phyloP scores from a whole-genome alignment of 2,329 filamentous ascomycete species.

The Ramichloridium luteum region DNA sequence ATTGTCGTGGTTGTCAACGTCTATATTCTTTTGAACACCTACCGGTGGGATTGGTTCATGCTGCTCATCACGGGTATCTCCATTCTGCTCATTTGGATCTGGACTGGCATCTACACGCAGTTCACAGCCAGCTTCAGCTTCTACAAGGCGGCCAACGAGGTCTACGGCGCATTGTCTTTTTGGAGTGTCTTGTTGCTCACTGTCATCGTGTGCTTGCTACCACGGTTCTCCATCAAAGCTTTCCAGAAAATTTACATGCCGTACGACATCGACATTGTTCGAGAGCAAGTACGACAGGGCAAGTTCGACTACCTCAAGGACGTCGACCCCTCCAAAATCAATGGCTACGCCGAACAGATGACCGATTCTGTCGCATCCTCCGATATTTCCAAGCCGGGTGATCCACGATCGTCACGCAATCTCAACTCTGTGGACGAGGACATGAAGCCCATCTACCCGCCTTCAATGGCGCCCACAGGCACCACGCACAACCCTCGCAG shows the following conservation, averaged over 20 bases:
- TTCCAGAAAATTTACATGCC: slow-evolving; percentile 91
- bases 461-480: slow-evolving; percentile 66
- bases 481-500: slow-evolving; percentile 70
- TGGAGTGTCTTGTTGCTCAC: slow-evolving; percentile 76
- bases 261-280: slow-evolving; percentile 84
- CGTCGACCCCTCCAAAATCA: slow-evolving; percentile 30
- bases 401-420: slow-evolving; percentile 31
- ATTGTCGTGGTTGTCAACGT: slow-evolving; percentile 81
- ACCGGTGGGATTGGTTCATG: slow-evolving; percentile 97
- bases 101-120: slow-evolving; percentile 78
- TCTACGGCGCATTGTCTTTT: slow-evolving; percentile 72
- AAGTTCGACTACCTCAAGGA: slow-evolving; percentile 64
- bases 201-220: slow-evolving; percentile 69
- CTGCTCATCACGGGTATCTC: slow-evolving; percentile 70
- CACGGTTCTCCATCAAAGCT: slow-evolving; percentile 74
- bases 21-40: slow-evolving; percentile 92
- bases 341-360: slow-evolving; percentile 34
- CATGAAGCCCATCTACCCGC: slow-evolving; percentile 82
- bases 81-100: slow-evolving; percentile 81
- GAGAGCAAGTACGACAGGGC: slow-evolving; percentile 77
- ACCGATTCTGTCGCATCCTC: slow-evolving; percentile 47
- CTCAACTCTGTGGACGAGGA: slow-evolving; percentile 62
- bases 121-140: slow-evolving; percentile 49
- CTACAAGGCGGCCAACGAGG: slow-evolving; percentile 64
- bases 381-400: slow-evolving; percentile 34